Evolutionary conservation across 768 basidiomycete genomes (phyloP).

Genomic region (Kondoa subrosea): DNA sequence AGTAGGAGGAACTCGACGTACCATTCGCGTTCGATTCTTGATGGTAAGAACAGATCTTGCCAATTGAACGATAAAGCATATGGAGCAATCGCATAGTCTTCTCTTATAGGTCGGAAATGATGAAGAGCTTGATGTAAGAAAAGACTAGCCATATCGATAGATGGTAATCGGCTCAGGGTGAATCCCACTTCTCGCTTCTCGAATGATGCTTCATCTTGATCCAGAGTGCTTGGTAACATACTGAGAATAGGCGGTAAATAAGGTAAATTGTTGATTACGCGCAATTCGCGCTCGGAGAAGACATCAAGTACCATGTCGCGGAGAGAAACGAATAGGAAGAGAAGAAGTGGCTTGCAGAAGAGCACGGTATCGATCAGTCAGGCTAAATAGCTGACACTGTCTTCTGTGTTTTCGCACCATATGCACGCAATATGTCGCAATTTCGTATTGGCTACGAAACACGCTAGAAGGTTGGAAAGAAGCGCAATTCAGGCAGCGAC

Average conservation of each 20-base stretch:
- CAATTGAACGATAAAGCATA: constrained; percentile 82
- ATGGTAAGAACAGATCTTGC: constrained; percentile 49
- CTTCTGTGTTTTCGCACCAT: no score
- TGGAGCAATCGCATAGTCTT: constrained; percentile 44
- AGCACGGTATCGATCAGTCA: no score
- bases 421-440: no score
- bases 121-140: constrained; percentile 75
- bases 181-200: not conserved
- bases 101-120: constrained; percentile 46
- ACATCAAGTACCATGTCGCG: not conserved
- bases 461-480: no score
- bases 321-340: no score
- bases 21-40: constrained; percentile 65
- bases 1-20: constrained; percentile 17
- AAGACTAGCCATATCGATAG: constrained; percentile 68
- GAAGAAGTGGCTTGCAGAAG: no score
- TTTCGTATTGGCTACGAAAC: no score
- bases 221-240: not conserved
- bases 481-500: no score
- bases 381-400: no score
- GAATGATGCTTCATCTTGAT: not conserved
- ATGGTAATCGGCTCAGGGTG: constrained; percentile 60
- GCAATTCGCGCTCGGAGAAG: not conserved
- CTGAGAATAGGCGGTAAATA: not conserved
- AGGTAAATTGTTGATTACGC: not conserved